Conservation (phyloP, 148 eudicot genomes). For the Vaccinium myrtillus region DNA sequence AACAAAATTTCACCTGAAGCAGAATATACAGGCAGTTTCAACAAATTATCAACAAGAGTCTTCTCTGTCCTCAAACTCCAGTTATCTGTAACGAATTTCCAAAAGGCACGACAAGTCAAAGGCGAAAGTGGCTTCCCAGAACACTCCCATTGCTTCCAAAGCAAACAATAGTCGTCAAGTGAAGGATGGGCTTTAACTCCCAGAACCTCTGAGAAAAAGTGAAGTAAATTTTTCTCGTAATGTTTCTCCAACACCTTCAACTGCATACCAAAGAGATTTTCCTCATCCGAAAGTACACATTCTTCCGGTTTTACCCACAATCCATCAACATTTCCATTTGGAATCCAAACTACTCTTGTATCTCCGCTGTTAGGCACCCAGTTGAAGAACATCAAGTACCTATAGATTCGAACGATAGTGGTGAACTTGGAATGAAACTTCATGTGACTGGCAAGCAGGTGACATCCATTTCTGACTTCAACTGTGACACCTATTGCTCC, state of each 20-base stretch:
- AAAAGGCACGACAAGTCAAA: conserved; percentile 48
- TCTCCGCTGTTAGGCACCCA: conserved; percentile 39
- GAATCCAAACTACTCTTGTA: conserved; percentile 42
- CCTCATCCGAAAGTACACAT: conserved; percentile 52
- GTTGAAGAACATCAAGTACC: conserved; percentile 25
- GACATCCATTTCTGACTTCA: conserved; percentile 22
- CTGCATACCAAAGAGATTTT: conserved; percentile 34
- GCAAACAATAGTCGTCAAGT: conserved; percentile 43
- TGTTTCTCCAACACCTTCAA: conserved; percentile 42
- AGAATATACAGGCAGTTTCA: conserved; percentile 48
- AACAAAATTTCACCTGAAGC: conserved; percentile 31
- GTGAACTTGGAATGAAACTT: conserved; percentile 27
- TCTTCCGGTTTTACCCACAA: conserved; percentile 44
- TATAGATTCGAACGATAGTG: conserved; percentile 40
- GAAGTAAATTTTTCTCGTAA: conserved; percentile 32
- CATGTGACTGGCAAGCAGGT: conserved; percentile 41
- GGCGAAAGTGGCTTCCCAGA: conserved; percentile 28
- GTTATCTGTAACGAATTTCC: conserved; percentile 37
- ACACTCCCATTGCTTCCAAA: conserved; percentile 68
- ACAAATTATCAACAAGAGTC: conserved; percentile 13
- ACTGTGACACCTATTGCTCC: conserved; percentile 39
- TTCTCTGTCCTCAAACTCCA: conserved; percentile 27
- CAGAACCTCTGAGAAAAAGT: conserved; percentile 39
- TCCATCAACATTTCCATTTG: conserved; percentile 39
- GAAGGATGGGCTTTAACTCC: conserved; percentile 47